These are phyloP conservation scores for Beta lomatogona DNA, from an alignment of 179 eudicot genomes.

Conservation along the genomic window DNA sequence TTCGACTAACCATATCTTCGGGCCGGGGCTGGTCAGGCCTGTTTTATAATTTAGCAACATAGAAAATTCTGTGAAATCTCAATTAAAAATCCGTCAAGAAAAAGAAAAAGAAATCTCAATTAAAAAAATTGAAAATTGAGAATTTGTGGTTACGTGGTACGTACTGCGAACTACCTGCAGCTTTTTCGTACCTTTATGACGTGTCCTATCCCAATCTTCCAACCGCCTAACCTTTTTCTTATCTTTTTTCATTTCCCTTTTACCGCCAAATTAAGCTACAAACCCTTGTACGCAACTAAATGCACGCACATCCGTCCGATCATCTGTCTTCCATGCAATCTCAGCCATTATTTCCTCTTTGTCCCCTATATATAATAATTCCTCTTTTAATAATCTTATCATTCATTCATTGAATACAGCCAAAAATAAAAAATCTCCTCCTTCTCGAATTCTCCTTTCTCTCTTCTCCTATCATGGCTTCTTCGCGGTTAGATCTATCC, in stretches of 20 bases:
- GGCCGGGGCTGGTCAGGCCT: too few species aligned
- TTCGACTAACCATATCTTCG: too few species aligned
- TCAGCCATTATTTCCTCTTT: not conserved
- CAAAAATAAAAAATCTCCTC: too few species aligned
- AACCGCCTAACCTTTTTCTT: not conserved
- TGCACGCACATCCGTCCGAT: slow-evolving; percentile 21
- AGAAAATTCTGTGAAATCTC: too few species aligned
- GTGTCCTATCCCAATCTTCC: not conserved
- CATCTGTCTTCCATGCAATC: not conserved
- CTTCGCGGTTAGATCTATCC: not conserved
- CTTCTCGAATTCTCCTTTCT: not conserved
- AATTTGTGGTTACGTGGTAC: too few species aligned
- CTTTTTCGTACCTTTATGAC: not conserved
- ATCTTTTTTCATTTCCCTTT: not conserved
- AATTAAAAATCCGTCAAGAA: too few species aligned
- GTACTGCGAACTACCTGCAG: too few species aligned
- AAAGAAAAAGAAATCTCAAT: too few species aligned
- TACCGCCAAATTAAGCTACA: not conserved
- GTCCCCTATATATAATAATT: not conserved
- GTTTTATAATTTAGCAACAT: too few species aligned
- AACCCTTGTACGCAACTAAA: not conserved
- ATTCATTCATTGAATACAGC: not conserved
- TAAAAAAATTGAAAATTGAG: too few species aligned
- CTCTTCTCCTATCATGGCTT: not conserved
- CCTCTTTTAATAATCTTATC: not conserved